phyloP scores from a whole-genome alignment of 495 filamentous ascomycete species.

The Aspergillus funiculosus region DNA sequence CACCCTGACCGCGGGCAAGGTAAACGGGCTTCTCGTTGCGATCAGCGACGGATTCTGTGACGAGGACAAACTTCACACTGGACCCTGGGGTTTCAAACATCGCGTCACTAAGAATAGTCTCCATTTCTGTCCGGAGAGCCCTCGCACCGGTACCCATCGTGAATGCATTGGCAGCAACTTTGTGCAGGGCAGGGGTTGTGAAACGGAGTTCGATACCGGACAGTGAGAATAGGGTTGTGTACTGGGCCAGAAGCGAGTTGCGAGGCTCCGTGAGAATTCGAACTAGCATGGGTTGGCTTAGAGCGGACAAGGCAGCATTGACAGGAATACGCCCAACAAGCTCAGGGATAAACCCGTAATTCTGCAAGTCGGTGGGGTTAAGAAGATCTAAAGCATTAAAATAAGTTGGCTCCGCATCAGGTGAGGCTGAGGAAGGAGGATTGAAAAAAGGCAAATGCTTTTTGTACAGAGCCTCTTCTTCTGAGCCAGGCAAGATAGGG shows the following conservation, averaged over 20 bases:
- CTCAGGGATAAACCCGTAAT: slow-evolving; percentile 92
- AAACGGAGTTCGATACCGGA: slow-evolving; percentile 79
- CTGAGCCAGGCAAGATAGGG: slow-evolving; percentile 43
- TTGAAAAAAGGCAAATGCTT: slow-evolving; percentile 65
- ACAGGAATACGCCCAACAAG: slow-evolving; percentile 87
- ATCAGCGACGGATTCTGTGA: slow-evolving; percentile 68
- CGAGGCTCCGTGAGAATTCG: slow-evolving; percentile 88
- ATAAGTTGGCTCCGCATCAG: slow-evolving; percentile 39
- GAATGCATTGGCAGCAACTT: slow-evolving; percentile 67
- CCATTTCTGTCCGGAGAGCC: slow-evolving; percentile 82
- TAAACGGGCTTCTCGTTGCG: slow-evolving; percentile 58
- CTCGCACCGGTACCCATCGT: slow-evolving; percentile 82
- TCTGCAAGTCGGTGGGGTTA: slow-evolving; percentile 76
- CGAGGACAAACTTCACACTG: slow-evolving; percentile 62
- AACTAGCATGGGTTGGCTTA: slow-evolving; percentile 72
- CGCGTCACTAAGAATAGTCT: slow-evolving; percentile 74
- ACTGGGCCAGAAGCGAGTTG: slow-evolving; percentile 81
- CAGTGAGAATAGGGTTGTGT: slow-evolving; percentile 75
- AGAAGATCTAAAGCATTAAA: slow-evolving; percentile 80
- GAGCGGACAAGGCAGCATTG: slow-evolving; percentile 72
- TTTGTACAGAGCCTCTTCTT: slow-evolving; percentile 57
- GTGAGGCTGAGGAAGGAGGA: slow-evolving; percentile 33
- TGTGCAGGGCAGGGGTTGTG: slow-evolving; percentile 70
- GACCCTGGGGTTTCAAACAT: slow-evolving; percentile 88
- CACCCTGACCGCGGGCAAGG: slow-evolving; percentile 55